Conservation (phyloP, 2,329 filamentous ascomycete species). For the Botrytis pseudocinerea region DNA sequence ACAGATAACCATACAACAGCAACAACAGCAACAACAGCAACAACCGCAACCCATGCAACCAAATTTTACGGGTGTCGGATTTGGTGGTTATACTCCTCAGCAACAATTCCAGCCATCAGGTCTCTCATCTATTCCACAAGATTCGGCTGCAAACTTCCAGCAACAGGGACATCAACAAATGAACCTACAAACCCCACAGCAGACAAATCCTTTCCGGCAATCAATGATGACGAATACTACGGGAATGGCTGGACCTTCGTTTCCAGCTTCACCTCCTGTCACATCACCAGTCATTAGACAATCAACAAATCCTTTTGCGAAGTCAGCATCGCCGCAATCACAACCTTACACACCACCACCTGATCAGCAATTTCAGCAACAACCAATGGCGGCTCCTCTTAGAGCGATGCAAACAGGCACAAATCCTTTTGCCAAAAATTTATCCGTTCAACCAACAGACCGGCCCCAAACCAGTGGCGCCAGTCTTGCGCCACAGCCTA, state of each 20-base stretch:
- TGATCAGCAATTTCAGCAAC: slow-evolving; percentile 42
- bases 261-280: slow-evolving; percentile 47
- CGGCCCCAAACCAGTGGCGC: slow-evolving; percentile 40
- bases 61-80: slow-evolving; percentile 73
- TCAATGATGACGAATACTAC: slow-evolving; percentile 71
- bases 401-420: slow-evolving; percentile 64
- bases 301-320: slow-evolving; percentile 86
- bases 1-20: slow-evolving; percentile 36
- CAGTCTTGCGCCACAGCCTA: slow-evolving; percentile 70
- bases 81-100: slow-evolving; percentile 76
- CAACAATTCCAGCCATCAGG: slow-evolving; percentile 57
- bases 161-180: slow-evolving; percentile 45
- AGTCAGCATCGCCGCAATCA: slow-evolving; percentile 49
- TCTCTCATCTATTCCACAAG: slow-evolving; percentile 59
- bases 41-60: slow-evolving; percentile 53
- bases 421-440: slow-evolving; percentile 66
- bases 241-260: slow-evolving; percentile 46
- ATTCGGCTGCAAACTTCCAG: slow-evolving; percentile 54
- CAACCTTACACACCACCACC: slow-evolving; percentile 42
- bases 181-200: slow-evolving; percentile 52
- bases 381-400: slow-evolving; percentile 48
- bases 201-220: slow-evolving; percentile 90
- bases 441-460: slow-evolving; percentile 31
- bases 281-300: slow-evolving; percentile 55
- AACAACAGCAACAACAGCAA: slow-evolving; percentile 35